A percentile compares a stretch with the other conserved stretches of the same genome.
phyloP scores from a whole-genome alignment of 345 rosid species.

The Rhodamnia rubescens region DNA sequence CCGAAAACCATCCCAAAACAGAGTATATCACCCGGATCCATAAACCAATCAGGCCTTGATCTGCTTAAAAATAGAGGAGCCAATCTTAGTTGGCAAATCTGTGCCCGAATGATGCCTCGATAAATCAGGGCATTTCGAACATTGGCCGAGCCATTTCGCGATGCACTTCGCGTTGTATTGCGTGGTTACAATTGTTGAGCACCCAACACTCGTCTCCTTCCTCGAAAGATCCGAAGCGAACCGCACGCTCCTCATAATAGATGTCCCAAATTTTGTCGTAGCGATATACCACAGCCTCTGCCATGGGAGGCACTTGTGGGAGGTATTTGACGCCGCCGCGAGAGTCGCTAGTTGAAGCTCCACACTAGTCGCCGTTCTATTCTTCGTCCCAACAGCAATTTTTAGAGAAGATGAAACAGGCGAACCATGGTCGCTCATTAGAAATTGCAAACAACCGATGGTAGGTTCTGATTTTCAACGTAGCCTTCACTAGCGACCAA shows the following conservation, averaged over 20 bases:
- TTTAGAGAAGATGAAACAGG: background rate
- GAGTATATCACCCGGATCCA: background rate
- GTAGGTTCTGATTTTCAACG: background rate
- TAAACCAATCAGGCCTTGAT: background rate
- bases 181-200: background rate
- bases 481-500: background rate
- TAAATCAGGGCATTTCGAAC: background rate
- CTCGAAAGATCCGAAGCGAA: background rate
- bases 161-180: rapidly evolving
- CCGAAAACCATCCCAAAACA: background rate
- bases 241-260: rapidly evolving
- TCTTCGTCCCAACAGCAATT: background rate
- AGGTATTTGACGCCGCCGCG: too few species aligned
- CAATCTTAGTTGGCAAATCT: background rate
- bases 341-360: background rate
- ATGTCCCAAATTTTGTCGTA: background rate
- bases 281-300: rapidly evolving
- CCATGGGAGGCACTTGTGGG: background rate
- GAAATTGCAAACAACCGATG: background rate
- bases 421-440: rapidly evolving
- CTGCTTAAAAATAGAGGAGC: background rate
- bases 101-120: rapidly evolving
- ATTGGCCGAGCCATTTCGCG: background rate
- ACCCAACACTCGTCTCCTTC: background rate
- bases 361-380: background rate